These are phyloP conservation scores for Saccharum hybrid DNA, from an alignment of 202 grass and related monocot species.

Conservation along the genomic window DNA sequence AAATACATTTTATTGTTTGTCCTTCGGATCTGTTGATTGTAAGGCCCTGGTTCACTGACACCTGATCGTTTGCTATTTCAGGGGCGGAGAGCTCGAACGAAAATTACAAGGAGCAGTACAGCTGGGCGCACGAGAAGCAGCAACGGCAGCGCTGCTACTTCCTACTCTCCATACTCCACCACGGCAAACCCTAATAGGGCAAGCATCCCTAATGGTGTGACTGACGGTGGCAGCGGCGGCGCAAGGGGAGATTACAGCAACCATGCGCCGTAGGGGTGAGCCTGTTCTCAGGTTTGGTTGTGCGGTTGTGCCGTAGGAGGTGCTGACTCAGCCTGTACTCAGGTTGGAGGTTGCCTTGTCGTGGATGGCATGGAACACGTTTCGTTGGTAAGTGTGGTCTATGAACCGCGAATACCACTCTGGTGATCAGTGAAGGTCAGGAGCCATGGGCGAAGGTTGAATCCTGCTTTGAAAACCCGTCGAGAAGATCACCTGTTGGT, in stretches of 20 bases:
- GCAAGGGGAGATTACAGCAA: conserved; percentile 53
- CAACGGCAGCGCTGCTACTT: conserved; percentile 50
- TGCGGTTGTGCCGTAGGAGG: neutral
- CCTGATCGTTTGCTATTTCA: conserved; percentile 43
- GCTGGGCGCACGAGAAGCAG: conserved; percentile 64
- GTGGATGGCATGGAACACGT: neutral
- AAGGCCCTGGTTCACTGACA: neutral
- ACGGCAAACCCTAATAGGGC: conserved; percentile 31
- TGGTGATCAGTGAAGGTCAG: neutral
- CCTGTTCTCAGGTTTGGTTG: neutral
- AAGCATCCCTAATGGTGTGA: conserved; percentile 51
- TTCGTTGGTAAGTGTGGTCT: neutral
- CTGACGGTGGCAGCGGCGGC: neutral
- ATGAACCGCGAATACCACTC: neutral
- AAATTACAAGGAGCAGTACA: conserved; percentile 75
- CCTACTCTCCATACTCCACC: conserved; percentile 66
- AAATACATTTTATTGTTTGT: neutral
- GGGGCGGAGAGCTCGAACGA: conserved; percentile 80
- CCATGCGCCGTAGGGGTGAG: conserved; percentile 45
- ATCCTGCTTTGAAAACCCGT: conserved; percentile 1
- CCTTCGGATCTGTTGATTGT: neutral
- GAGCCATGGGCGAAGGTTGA: neutral
- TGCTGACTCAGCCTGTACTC: conserved; percentile 33
- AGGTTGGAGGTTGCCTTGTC: neutral
- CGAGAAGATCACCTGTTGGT: neutral